Evolutionary conservation across 2,329 filamentous ascomycete species (phyloP).

Genomic region (Albophoma yamanashiensis): DNA sequence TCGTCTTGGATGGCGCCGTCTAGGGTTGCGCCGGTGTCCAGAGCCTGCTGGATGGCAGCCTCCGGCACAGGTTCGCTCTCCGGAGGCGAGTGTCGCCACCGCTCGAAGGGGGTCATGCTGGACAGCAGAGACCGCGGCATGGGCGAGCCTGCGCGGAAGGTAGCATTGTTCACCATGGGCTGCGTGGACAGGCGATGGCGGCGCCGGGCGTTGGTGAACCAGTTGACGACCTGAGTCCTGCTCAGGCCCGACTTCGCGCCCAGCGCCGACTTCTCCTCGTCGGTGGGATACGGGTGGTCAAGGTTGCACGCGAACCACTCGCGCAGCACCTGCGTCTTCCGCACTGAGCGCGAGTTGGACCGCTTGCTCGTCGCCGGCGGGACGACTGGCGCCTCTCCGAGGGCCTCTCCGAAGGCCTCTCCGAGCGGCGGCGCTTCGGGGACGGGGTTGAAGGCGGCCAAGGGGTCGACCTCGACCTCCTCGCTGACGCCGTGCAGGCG

Average conservation of each 20-base stretch:
- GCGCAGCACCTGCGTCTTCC: conserved; percentile 32
- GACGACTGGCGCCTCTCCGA: conserved; percentile 1
- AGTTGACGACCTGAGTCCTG: conserved; percentile 33
- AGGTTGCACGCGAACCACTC: conserved; percentile 35
- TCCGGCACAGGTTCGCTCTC: conserved; percentile 31
- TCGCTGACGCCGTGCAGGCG: conserved; percentile 38
- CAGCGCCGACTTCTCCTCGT: conserved; percentile 31
- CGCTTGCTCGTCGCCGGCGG: conserved; percentile 16
- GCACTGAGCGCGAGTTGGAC: conserved; percentile 27
- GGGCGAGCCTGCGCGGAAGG: conserved; percentile 29
- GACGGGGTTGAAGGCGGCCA: not conserved
- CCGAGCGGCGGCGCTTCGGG: conserved; percentile 1
- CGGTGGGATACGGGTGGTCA: conserved; percentile 35
- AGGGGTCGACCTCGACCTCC: conserved; percentile 10
- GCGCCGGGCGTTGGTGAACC: conserved; percentile 40
- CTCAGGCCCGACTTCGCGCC: conserved; percentile 32
- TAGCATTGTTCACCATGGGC: conserved; percentile 13
- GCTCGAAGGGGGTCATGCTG: conserved; percentile 34
- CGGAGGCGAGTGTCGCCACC: conserved; percentile 29
- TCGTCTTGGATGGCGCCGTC: not conserved
- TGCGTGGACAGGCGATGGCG: conserved; percentile 28
- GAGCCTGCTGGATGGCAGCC: conserved; percentile 25
- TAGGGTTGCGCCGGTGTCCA: conserved; percentile 1
- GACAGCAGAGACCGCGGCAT: conserved; percentile 24
- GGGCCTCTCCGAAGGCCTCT: too few relatives aligned